Evolutionary conservation across 352 stramenopile species (phyloP).

Genomic region (Globisporangium sylvaticum): DNA sequence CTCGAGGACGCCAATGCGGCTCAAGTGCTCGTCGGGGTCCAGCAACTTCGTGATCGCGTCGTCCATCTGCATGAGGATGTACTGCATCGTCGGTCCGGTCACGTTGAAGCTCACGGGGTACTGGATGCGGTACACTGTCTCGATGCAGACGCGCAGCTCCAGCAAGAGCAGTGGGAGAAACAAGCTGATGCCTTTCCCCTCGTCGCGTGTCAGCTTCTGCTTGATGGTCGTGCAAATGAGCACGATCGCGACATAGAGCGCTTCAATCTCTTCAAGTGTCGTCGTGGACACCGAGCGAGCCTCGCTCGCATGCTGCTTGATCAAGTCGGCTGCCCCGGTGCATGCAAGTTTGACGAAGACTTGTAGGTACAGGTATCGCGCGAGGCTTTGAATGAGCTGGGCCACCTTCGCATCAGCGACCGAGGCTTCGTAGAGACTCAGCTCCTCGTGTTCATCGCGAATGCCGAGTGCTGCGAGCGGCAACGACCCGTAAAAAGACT

Average conservation of each 20-base stretch:
- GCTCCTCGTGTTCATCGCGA: constrained; percentile 22
- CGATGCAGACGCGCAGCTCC: constrained; percentile 50
- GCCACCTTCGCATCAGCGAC: constrained; percentile 20
- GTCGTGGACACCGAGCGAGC: neutral
- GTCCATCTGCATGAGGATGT: constrained; percentile 40
- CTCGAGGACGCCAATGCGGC: constrained; percentile 52
- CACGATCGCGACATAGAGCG: constrained; percentile 41
- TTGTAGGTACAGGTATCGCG: constrained; percentile 39
- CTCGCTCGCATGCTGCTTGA: constrained; percentile 10
- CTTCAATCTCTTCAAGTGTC: constrained; percentile 21
- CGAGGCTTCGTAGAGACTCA: constrained; percentile 28
- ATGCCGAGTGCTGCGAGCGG: constrained; percentile 45
- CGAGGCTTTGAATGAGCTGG: constrained; percentile 32
- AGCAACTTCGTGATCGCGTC: constrained; percentile 40
- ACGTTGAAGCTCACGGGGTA: constrained; percentile 56
- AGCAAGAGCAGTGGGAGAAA: constrained; percentile 54
- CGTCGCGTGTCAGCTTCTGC: constrained; percentile 14
- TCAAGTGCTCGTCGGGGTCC: constrained; percentile 49
- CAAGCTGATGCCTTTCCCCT: constrained; percentile 29
- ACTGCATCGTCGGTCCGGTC: constrained; percentile 31
- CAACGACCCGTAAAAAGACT: constrained; percentile 39
- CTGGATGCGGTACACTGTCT: constrained; percentile 57
- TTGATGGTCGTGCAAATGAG: constrained; percentile 33
- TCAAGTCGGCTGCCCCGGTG: constrained; percentile 16
- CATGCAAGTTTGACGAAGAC: constrained; percentile 37